Evolutionary conservation across 805 yeast genomes (phyloP).

Genomic region (Ogataea zsoltii): DNA sequence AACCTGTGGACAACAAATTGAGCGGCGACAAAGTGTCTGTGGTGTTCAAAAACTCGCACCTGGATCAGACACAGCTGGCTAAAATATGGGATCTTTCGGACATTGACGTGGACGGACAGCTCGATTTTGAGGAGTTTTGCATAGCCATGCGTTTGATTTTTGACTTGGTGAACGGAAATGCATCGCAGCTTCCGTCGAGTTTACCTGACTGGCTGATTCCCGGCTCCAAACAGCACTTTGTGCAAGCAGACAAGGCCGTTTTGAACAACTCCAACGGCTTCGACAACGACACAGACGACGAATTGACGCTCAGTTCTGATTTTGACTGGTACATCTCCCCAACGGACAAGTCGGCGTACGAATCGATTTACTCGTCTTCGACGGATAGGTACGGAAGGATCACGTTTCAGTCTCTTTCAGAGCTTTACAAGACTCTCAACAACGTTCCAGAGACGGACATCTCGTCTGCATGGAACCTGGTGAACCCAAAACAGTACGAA

Average conservation of each 20-base stretch:
- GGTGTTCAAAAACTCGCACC: constrained; percentile 85
- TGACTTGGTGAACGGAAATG: constrained; percentile 78
- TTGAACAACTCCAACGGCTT: constrained; percentile 27
- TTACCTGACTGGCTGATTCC: constrained; percentile 95
- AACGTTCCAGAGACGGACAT: constrained; percentile 83
- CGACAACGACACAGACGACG: constrained; percentile 62
- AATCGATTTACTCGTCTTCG: constrained; percentile 70
- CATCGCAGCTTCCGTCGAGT: constrained; percentile 58
- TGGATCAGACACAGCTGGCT: constrained; percentile 74
- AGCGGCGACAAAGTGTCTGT: constrained; percentile 83
- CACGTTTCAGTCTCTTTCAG: constrained; percentile 67
- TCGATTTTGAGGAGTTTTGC: constrained; percentile 97
- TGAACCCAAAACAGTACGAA: constrained; percentile 84
- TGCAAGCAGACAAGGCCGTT: constrained; percentile 79
- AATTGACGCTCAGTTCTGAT: constrained; percentile 57
- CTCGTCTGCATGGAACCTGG: constrained; percentile 90
- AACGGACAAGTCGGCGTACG: constrained; percentile 75
- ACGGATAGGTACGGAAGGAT: constrained; percentile 81
- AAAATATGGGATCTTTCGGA: constrained; percentile 91
- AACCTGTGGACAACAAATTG: constrained; percentile 76
- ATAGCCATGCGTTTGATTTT: constrained; percentile 95
- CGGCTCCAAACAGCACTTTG: constrained; percentile 78
- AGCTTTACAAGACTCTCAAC: constrained; percentile 64
- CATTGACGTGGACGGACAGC: constrained; percentile 84
- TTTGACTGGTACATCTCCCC: constrained; percentile 98